Conservation (phyloP, 164 flowering plant species). For the Magnolia kwangsiensis region DNA sequence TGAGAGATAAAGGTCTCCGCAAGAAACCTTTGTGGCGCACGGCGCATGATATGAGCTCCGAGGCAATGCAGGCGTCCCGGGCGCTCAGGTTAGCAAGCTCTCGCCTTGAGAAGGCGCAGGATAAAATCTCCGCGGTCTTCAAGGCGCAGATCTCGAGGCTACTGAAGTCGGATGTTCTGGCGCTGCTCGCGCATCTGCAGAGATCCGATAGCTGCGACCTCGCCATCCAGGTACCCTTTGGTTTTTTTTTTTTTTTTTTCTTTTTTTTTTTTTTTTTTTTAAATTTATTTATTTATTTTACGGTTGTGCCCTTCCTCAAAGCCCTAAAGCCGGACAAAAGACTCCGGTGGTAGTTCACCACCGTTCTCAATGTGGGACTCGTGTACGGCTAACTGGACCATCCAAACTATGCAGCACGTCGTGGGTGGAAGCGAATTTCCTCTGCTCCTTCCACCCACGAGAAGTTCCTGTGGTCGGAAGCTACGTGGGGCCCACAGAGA, state of each 20-base stretch:
- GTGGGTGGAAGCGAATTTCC: no score
- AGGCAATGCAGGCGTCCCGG: conserved; percentile 15
- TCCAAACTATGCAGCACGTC: no score
- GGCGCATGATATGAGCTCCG: conserved; percentile 17
- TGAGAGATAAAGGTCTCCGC: conserved; percentile 16
- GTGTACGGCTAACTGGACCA: no score
- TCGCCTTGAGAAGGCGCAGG: not conserved
- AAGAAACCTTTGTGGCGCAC: conserved; percentile 18
- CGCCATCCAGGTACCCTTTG: conserved; percentile 6
- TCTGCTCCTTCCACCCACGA: no score
- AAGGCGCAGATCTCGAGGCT: conserved; percentile 7
- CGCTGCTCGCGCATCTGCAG: conserved; percentile 15
- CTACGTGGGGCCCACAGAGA: no score
- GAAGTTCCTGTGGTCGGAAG: no score
- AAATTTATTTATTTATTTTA: not conserved
- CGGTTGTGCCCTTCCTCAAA: not conserved
- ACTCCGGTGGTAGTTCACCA: no score
- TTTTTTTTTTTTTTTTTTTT: no score
- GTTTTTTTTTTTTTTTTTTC: no score
- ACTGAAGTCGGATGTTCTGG: conserved; percentile 9
- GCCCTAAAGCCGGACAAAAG: not conserved
- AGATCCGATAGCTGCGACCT: conserved; percentile 9
- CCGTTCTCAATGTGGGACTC: no score
- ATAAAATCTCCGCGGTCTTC: conserved; percentile 4
- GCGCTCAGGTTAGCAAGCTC: conserved; percentile 6